Evolutionary conservation across 1,284 basidiomycete genomes (phyloP).

Genomic region (Acaromyces ingoldii): DNA sequence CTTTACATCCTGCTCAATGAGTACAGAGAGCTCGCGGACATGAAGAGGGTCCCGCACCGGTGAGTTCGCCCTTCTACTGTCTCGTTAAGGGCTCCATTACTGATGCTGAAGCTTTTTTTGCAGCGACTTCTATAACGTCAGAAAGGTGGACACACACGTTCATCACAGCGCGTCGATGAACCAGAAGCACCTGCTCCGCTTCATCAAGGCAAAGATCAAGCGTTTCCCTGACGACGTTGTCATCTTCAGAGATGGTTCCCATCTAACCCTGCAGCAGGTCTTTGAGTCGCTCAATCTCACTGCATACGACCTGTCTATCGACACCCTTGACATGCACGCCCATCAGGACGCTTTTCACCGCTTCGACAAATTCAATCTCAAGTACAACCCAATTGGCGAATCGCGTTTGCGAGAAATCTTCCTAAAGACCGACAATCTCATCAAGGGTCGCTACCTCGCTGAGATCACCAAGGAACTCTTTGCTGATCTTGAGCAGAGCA

Average conservation of each 20-base stretch:
- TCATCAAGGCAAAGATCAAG: conserved; percentile 98
- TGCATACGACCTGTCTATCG: conserved; percentile 96
- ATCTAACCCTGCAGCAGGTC: conserved; percentile 85
- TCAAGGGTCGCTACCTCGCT: conserved; percentile 77
- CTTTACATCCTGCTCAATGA: conserved; percentile 92
- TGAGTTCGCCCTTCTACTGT: conserved; percentile 13
- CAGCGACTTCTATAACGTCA: conserved; percentile 96
- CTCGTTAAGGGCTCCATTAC: no score
- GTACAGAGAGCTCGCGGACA: conserved; percentile 87
- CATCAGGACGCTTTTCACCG: conserved; percentile 96
- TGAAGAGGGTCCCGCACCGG: conserved; percentile 67
- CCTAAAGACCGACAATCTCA: conserved; percentile 86
- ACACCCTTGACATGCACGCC: conserved; percentile 98
- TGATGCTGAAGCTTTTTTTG: no score
- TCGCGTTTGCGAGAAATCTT: conserved; percentile 94
- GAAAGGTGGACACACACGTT: conserved; percentile 96
- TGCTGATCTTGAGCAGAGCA: conserved; percentile 92
- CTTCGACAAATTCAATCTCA: conserved; percentile 65
- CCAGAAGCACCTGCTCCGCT: conserved; percentile 97
- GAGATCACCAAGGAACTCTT: conserved; percentile 94
- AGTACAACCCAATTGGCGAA: conserved; percentile 89
- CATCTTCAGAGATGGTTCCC: conserved; percentile 84
- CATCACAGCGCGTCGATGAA: conserved; percentile 99
- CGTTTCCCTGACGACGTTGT: conserved; percentile 79
- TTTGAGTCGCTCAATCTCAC: conserved; percentile 91